Evolutionary conservation across 2,329 filamentous ascomycete species (phyloP).

Genomic region (Botryotinia narcissicola): DNA sequence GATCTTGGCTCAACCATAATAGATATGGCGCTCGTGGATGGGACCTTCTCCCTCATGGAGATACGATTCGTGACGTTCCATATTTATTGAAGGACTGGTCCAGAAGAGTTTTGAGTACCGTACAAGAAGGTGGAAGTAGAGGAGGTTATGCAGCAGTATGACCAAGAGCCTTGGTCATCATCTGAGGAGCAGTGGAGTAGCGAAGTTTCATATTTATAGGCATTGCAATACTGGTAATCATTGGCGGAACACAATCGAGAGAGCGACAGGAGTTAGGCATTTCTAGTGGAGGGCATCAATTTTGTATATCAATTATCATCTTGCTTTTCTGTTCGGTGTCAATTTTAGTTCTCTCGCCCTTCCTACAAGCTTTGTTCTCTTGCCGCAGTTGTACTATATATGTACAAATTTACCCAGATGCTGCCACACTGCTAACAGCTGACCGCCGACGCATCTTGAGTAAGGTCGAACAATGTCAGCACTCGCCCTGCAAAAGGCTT

Average conservation of each 20-base stretch:
- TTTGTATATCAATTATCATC: slow-evolving; percentile 7
- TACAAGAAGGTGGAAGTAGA: slow-evolving; percentile 79
- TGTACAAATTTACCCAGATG: background rate
- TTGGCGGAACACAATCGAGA: background rate
- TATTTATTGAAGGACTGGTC: slow-evolving; percentile 90
- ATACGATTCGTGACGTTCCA: slow-evolving; percentile 86
- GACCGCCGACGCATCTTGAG: background rate
- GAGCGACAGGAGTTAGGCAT: slow-evolving; percentile 14
- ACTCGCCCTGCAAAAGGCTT: background rate
- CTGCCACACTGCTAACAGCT: too few relatives aligned
- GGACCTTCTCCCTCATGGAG: slow-evolving; percentile 90
- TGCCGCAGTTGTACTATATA: background rate
- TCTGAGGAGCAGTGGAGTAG: background rate
- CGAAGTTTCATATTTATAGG: background rate
- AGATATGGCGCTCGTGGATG: slow-evolving; percentile 92
- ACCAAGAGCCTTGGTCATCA: background rate
- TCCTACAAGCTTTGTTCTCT: background rate
- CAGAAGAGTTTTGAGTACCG: slow-evolving; percentile 73
- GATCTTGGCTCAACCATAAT: slow-evolving; percentile 98
- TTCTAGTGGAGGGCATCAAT: slow-evolving; percentile 3
- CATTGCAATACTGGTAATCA: background rate
- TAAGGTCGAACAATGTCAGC: background rate
- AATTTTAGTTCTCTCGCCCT: background rate
- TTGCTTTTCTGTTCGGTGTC: background rate
- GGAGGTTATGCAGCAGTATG: slow-evolving; percentile 90